Percentiles rank a stretch among this genome's conserved stretches.
phyloP scores from a whole-genome alignment of 257 asterid genomes.

The Primulina eburnea region DNA sequence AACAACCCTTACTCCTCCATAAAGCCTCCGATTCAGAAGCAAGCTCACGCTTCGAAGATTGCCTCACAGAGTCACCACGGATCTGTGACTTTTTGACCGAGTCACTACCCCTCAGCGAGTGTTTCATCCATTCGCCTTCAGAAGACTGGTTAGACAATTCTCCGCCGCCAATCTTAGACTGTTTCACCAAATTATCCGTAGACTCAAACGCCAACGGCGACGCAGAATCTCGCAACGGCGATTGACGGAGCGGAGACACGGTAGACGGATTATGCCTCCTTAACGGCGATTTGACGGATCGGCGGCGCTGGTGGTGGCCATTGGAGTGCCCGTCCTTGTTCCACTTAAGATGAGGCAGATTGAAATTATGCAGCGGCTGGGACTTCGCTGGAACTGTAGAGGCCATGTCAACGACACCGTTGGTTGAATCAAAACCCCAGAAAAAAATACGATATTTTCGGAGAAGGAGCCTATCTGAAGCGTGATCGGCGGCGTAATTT shows the following conservation, averaged over 20 bases:
- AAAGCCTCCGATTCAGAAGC: slow-evolving; percentile 30
- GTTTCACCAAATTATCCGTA: slow-evolving; percentile 35
- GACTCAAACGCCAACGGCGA: slow-evolving; percentile 26
- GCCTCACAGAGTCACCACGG: slow-evolving; percentile 34
- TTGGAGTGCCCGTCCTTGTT: slow-evolving; percentile 50
- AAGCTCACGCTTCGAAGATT: slow-evolving; percentile 31
- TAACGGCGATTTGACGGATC: slow-evolving; percentile 49
- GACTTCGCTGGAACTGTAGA: slow-evolving; percentile 62
- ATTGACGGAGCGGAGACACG: slow-evolving; percentile 44
- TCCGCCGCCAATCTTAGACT: slow-evolving; percentile 32
- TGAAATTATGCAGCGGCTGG: slow-evolving; percentile 66
- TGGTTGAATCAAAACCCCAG: neutral
- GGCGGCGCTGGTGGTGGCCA: slow-evolving; percentile 48
- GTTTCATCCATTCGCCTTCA: slow-evolving; percentile 11
- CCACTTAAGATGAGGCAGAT: slow-evolving; percentile 63
- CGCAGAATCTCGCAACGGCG: slow-evolving; percentile 39
- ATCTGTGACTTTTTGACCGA: slow-evolving; percentile 14
- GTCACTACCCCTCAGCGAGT: neutral
- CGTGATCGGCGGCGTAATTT: slow-evolving; percentile 13
- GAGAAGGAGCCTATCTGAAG: neutral
- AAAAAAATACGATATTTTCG: neutral
- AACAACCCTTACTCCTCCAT: slow-evolving; percentile 30
- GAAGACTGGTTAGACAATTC: slow-evolving; percentile 26
- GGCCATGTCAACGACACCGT: slow-evolving; percentile 24
- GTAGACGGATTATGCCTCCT: slow-evolving; percentile 36